Evolutionary conservation across 768 basidiomycete genomes (phyloP).

Genomic region (Kockovaella imperatae): DNA sequence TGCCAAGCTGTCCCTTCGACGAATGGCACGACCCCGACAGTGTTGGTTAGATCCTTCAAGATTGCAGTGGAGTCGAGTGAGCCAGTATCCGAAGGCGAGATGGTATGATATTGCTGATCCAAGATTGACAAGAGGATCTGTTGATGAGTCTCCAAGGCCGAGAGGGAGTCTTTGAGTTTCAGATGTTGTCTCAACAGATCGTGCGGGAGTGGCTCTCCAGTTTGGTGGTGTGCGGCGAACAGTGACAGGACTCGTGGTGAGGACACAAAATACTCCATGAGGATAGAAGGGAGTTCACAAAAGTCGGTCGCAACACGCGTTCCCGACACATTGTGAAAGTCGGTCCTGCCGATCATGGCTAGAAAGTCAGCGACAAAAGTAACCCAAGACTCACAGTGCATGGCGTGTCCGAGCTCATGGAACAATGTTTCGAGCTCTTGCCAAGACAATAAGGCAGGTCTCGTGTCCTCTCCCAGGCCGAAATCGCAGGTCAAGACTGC

Average conservation of each 20-base stretch:
- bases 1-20: constrained; percentile 84
- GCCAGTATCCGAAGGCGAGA: constrained; percentile 46
- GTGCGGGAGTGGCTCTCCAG: constrained; percentile 42
- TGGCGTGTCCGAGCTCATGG: constrained; percentile 99
- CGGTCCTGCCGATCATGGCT: constrained; percentile 98
- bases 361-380: background rate
- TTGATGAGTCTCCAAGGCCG: constrained; percentile 72
- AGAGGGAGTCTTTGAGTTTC: constrained; percentile 33
- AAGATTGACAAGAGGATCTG: constrained; percentile 82
- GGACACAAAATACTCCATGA: constrained; percentile 95
- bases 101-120: constrained; percentile 85
- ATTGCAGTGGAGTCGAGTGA: constrained; percentile 61
- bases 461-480: constrained; percentile 52
- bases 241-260: constrained; percentile 75
- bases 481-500: constrained; percentile 91
- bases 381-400: constrained; percentile 70
- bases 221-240: constrained; percentile 46
- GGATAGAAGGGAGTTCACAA: constrained; percentile 91
- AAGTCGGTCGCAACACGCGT: constrained; percentile 98
- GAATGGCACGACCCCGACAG: constrained; percentile 70
- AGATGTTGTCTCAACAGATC: constrained; percentile 41
- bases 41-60: constrained; percentile 52
- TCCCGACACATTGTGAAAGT: constrained; percentile 94
- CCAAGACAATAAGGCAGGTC: constrained; percentile 72
- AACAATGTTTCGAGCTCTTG: constrained; percentile 88